Evolutionary conservation across 1,284 basidiomycete species (phyloP).

Genomic region (Pisolithus thermaeus): DNA sequence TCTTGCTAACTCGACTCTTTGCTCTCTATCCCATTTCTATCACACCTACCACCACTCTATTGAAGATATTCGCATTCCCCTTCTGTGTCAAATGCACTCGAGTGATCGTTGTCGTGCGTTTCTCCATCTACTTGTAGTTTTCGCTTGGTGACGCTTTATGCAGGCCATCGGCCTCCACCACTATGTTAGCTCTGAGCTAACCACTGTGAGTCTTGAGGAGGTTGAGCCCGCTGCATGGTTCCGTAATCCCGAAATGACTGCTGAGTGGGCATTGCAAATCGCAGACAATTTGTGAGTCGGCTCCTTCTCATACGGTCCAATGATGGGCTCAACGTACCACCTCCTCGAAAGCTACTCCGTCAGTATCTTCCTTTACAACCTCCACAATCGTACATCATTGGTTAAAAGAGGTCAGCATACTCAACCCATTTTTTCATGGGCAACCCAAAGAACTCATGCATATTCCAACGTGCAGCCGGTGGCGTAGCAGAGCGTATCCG

Average conservation of each 20-base stretch:
- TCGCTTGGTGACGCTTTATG: not conserved
- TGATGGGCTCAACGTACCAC: not conserved
- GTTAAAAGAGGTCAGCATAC: not conserved
- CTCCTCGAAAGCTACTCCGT: not conserved
- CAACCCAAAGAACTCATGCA: not conserved
- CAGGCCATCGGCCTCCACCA: not conserved
- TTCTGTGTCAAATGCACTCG: constrained; percentile 1
- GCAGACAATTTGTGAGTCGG: constrained; percentile 1
- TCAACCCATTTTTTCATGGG: not conserved
- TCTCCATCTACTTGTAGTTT: not conserved
- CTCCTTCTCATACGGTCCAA: no score
- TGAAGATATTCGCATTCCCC: constrained; percentile 2
- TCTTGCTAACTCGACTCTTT: constrained; percentile 2
- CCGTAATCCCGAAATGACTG: constrained; percentile 1
- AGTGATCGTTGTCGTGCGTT: not conserved
- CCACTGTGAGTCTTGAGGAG: not conserved
- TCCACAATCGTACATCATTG: not conserved
- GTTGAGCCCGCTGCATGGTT: not conserved
- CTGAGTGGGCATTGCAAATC: constrained; percentile 2
- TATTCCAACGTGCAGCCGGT: not conserved
- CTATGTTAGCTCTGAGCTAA: not conserved
- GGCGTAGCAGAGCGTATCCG: constrained; percentile 1
- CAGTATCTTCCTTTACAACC: constrained; percentile 2
- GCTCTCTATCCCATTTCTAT: not conserved
- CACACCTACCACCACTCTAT: not conserved